Percentiles rank a stretch among this genome's conserved stretches.
Evolutionary conservation across 768 basidiomycete genomes (phyloP).

Genomic region (Pleurotus ostreatus): DNA sequence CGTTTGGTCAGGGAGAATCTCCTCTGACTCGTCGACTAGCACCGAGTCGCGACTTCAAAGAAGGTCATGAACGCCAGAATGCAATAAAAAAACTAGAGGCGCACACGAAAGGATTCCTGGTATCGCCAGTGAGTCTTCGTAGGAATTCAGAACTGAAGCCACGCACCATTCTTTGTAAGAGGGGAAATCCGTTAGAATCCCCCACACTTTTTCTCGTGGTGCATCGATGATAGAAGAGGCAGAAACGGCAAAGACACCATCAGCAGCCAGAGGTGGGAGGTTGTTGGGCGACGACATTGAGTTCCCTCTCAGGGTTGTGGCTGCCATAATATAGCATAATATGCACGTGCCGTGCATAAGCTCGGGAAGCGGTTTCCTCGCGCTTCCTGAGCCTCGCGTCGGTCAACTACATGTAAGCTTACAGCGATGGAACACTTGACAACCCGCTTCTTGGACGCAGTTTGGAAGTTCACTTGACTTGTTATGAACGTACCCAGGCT

Average conservation of each 20-base stretch:
- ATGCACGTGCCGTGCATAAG: too few relatives aligned
- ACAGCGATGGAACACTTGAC: too few relatives aligned
- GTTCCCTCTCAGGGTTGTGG: background rate
- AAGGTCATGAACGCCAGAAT: background rate
- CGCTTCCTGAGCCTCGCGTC: too few relatives aligned
- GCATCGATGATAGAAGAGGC: conserved; percentile 56
- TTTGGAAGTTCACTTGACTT: too few relatives aligned
- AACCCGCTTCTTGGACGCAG: too few relatives aligned
- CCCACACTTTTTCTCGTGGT: conserved; percentile 58
- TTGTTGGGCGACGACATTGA: background rate
- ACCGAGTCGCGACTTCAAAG: conserved; percentile 43
- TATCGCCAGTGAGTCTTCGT: background rate
- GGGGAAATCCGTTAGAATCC: conserved; percentile 53
- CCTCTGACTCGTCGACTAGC: conserved; percentile 34
- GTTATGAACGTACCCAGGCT: too few relatives aligned
- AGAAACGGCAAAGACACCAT: conserved; percentile 43
- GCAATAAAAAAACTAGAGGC: conserved; percentile 17
- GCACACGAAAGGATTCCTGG: conserved; percentile 68
- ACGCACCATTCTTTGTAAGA: conserved; percentile 59
- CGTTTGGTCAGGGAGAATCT: conserved; percentile 42
- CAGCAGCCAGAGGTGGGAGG: conserved; percentile 34
- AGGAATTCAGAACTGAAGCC: background rate
- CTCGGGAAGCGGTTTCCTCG: too few relatives aligned
- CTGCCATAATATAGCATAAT: background rate
- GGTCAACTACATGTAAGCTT: too few relatives aligned